Evolutionary conservation across 306 rosid species (phyloP).

Genomic region (Fragaria nilgerrensis): DNA sequence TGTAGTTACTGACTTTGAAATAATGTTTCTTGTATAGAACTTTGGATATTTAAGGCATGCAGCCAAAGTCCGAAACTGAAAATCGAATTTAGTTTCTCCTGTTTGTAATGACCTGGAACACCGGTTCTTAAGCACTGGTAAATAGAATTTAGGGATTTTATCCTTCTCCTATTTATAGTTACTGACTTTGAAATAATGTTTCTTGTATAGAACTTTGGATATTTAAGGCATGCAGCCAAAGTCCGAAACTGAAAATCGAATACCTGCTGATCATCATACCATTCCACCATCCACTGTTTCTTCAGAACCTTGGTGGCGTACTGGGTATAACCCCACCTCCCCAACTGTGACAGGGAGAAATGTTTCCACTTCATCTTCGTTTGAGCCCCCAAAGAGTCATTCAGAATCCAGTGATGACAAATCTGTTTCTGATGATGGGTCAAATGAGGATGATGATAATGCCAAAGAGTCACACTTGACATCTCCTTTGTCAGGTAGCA

Average conservation of each 20-base stretch:
- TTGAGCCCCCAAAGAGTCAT: slow-evolving; percentile 70
- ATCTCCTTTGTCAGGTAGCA: slow-evolving; percentile 66
- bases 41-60: slow-evolving; percentile 63
- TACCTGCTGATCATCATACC: slow-evolving; percentile 51
- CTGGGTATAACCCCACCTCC: slow-evolving; percentile 55
- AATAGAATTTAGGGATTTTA: neutral
- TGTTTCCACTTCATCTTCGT: slow-evolving; percentile 63
- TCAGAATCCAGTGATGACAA: slow-evolving; percentile 80
- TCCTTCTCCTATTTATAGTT: too few species aligned
- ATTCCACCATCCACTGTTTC: slow-evolving; percentile 50
- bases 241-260: slow-evolving; percentile 53
- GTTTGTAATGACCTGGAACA: neutral
- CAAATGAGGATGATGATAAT: slow-evolving; percentile 75
- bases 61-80: slow-evolving; percentile 63
- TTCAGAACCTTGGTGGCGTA: slow-evolving; percentile 92
- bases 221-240: slow-evolving; percentile 73
- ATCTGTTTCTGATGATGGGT: slow-evolving; percentile 65
- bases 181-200: slow-evolving; percentile 6
- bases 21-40: slow-evolving; percentile 9
- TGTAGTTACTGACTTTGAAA: neutral
- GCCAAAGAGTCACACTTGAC: slow-evolving; percentile 41
- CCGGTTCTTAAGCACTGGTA: neutral
- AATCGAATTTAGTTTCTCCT: too few species aligned
- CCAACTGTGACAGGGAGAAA: slow-evolving; percentile 49
- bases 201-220: slow-evolving; percentile 25